Conservation (phyloP, 208 protist genomes). For the Zelonia costaricensis region DNA sequence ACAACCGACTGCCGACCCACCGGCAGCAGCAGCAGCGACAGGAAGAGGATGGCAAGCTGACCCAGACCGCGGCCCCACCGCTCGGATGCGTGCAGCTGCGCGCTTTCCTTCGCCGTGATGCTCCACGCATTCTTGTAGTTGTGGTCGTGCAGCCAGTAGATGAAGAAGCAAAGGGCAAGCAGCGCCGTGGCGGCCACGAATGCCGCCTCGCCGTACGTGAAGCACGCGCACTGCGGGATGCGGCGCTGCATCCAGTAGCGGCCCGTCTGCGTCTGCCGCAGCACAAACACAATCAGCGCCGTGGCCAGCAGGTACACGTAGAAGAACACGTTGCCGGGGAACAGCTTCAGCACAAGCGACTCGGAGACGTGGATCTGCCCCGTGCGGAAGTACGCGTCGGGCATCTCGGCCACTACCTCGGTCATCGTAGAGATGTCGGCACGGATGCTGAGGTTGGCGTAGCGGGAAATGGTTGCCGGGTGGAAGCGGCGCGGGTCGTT, state of each 20-base stretch:
- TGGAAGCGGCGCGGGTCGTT: constrained; percentile 42
- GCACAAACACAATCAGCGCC: constrained; percentile 23
- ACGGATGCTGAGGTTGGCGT: constrained; percentile 10
- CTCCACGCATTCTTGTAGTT: constrained; percentile 46
- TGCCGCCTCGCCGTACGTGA: constrained; percentile 30
- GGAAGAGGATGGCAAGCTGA: constrained; percentile 57
- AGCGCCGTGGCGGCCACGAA: constrained; percentile 33
- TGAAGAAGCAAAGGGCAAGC: constrained; percentile 42
- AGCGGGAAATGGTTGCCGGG: constrained; percentile 27
- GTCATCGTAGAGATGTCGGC: constrained; percentile 1
- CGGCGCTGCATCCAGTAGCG: constrained; percentile 29
- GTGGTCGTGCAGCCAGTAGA: constrained; percentile 70
- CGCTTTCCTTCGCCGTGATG: not conserved
- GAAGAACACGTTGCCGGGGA: constrained; percentile 68
- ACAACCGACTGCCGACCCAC: constrained; percentile 52
- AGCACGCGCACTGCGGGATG: constrained; percentile 16
- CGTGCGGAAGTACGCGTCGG: constrained; percentile 45
- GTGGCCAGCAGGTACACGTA: constrained; percentile 45
- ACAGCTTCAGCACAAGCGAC: constrained; percentile 50
- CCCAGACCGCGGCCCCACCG: constrained; percentile 47
- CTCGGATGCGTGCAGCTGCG: constrained; percentile 26
- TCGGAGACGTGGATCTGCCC: constrained; percentile 30
- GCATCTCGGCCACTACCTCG: constrained; percentile 44
- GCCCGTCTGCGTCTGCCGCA: constrained; percentile 28
- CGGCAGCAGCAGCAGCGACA: constrained; percentile 60